Base-by-base conservation (phyloP, 257 asterid species). In the Salvia rosmarinus region DNA sequence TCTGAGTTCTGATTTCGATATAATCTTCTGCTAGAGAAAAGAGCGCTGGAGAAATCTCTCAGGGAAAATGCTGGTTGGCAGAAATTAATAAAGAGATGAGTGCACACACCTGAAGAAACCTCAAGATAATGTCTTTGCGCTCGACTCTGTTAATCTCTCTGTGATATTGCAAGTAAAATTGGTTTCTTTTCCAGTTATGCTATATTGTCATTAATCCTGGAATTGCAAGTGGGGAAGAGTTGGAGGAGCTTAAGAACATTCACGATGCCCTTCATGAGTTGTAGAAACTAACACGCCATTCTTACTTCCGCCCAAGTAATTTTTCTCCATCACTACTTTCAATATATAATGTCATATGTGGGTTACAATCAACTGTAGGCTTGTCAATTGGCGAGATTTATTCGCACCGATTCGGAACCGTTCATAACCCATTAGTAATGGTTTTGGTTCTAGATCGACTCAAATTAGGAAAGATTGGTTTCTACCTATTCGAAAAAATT, bases 141-240 rank as follows among this genome's bases (percentile, higher is more conserved):
- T 37, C 39, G 7, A 13, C 66, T 25, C 46, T 74, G 51, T 64
- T n/a, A 32, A 7, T 75, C 59, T 52, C 11, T 11, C 51, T 47
- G 35, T 60, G 35, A 49, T 67, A 43, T 60, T 20, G 39, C 8
- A 32, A 37, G 66, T 51, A 44, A 67, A 49, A 2, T 28, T 50
- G 44, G 66, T 67, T 60, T 59, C 13, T 58, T 39, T 51, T 66
- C 39, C 91, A 93, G 98, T 64, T 93, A 63, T 93, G 97, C 76
- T 86, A 70, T 76, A 51, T 93, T 76, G 96, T n/a, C n/a, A n/a
- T n/a, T n/a, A n/a, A 90, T 74, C 85, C 84, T 79, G 97, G 97
- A 75, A 78, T 93, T 73, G 96, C 95, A 19, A 42, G 37, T 23
- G 94, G 89, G 73, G 83, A 85, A 67, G 96, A 90, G 84, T 73